phyloP scores from a whole-genome alignment of 192 early-diverging fungal species.

The Thamnidium elegans region DNA sequence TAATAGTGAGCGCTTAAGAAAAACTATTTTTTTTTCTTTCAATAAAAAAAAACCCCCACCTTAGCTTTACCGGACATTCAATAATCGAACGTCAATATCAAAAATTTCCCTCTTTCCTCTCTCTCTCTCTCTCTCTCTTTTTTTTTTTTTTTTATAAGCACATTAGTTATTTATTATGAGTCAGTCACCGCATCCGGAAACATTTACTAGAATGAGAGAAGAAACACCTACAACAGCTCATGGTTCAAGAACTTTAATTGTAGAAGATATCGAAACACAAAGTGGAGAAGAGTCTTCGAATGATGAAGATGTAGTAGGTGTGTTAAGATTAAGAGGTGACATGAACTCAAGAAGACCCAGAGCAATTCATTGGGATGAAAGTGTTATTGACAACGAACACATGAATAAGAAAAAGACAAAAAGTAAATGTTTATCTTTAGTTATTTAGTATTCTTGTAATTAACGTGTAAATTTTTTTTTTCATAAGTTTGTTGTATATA shows the following conservation, averaged over 20 bases:
- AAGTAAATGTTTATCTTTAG: constrained; percentile 41
- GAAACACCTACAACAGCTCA: constrained; percentile 8
- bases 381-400: constrained; percentile 68
- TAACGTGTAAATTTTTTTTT: background rate
- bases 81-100: no score
- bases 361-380: constrained; percentile 61
- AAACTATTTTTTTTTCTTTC: no score
- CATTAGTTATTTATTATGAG: background rate
- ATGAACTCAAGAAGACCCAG: constrained; percentile 30
- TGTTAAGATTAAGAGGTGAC: constrained; percentile 52
- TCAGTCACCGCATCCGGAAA: background rate
- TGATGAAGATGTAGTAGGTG: constrained; percentile 30
- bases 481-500: constrained; percentile 71
- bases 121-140: no score
- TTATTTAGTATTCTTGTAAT: background rate
- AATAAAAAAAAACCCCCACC: no score
- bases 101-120: no score
- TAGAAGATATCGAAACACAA: constrained; percentile 12
- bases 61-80: no score
- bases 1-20: no score
- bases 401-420: constrained; percentile 68
- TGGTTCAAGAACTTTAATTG: constrained; percentile 24
- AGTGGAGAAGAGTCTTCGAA: background rate
- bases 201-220: constrained; percentile 7
- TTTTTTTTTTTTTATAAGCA: no score